phyloP scores from a whole-genome alignment of 352 stramenopile genomes.

The Globisporangium solare region DNA sequence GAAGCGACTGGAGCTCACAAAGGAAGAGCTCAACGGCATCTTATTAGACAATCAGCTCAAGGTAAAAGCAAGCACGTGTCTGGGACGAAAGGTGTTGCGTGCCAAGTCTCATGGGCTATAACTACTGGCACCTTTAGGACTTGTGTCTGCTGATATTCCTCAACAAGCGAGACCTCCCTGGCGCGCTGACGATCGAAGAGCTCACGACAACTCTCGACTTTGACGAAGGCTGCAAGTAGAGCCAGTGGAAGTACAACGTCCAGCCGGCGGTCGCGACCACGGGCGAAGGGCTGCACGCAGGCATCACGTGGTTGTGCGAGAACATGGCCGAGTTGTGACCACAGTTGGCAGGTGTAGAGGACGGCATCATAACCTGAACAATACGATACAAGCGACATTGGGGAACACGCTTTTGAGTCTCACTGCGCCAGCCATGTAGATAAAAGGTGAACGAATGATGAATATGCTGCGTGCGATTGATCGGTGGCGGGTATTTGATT shows the following conservation, averaged over 20 bases:
- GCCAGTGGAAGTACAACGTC: conserved; percentile 47
- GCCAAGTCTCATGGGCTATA: background rate
- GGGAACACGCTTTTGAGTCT: background rate
- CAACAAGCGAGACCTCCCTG: conserved; percentile 74
- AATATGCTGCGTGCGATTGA: conserved; percentile 2
- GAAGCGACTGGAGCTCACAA: conserved; percentile 59
- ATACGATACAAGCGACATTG: background rate
- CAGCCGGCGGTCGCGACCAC: conserved; percentile 76
- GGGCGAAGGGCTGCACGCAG: conserved; percentile 64
- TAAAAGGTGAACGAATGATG: too few species aligned
- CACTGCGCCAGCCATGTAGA: too few species aligned
- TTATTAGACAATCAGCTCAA: conserved; percentile 68
- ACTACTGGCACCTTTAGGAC: too few species aligned
- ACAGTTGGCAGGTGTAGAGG: conserved; percentile 11
- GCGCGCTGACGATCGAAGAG: conserved; percentile 42
- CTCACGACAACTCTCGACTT: conserved; percentile 47
- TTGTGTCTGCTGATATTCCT: conserved; percentile 64
- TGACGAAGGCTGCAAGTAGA: conserved; percentile 39
- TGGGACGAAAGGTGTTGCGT: too few species aligned
- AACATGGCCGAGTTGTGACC: conserved; percentile 60
- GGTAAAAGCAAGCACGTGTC: conserved; percentile 22
- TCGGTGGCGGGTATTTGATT: background rate
- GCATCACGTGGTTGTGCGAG: conserved; percentile 73
- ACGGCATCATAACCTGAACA: background rate
- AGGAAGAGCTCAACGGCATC: conserved; percentile 64